Percentiles rank a stretch among this genome's conserved stretches.
phyloP scores from a whole-genome alignment of 2,329 filamentous ascomycete genomes.

The Fusarium chuoi region DNA sequence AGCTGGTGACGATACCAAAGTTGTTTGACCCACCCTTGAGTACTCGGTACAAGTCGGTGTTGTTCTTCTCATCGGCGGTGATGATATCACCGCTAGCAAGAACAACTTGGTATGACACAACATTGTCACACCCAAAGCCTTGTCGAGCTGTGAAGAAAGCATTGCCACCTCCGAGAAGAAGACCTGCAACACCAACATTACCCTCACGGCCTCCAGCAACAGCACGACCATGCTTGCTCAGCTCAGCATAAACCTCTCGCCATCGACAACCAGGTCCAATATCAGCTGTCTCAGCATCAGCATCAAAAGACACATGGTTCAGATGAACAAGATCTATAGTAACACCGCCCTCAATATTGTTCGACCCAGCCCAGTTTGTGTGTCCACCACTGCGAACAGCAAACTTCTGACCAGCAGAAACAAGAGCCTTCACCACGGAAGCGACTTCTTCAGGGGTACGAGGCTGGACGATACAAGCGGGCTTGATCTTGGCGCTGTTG shows the following conservation, averaged over 20 bases:
- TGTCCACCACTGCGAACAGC: conserved; percentile 21
- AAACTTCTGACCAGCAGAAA: conserved; percentile 5
- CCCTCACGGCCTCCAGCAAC: conserved; percentile 57
- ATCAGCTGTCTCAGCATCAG: conserved; percentile 48
- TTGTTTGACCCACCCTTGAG: conserved; percentile 56
- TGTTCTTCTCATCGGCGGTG: conserved; percentile 48
- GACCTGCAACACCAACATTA: conserved; percentile 45
- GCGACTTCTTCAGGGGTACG: conserved; percentile 17
- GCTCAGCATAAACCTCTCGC: conserved; percentile 41
- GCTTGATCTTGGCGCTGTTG: conserved; percentile 30
- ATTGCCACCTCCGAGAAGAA: conserved; percentile 44
- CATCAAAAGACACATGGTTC: conserved; percentile 24
- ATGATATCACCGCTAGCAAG: conserved; percentile 58
- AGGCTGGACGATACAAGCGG: conserved; percentile 26
- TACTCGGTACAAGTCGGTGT: conserved; percentile 58
- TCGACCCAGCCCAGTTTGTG: conserved; percentile 19
- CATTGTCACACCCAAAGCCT: conserved; percentile 60
- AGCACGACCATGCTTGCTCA: conserved; percentile 48
- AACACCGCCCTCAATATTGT: conserved; percentile 18
- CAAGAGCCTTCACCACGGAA: conserved; percentile 14
- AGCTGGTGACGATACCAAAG: conserved; percentile 51
- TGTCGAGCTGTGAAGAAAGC: conserved; percentile 46
- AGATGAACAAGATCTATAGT: conserved; percentile 22
- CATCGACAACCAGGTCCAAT: conserved; percentile 59
- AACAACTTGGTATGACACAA: conserved; percentile 59